Conservation (phyloP, 345 rosid species). For the Aquilaria malaccensis region DNA sequence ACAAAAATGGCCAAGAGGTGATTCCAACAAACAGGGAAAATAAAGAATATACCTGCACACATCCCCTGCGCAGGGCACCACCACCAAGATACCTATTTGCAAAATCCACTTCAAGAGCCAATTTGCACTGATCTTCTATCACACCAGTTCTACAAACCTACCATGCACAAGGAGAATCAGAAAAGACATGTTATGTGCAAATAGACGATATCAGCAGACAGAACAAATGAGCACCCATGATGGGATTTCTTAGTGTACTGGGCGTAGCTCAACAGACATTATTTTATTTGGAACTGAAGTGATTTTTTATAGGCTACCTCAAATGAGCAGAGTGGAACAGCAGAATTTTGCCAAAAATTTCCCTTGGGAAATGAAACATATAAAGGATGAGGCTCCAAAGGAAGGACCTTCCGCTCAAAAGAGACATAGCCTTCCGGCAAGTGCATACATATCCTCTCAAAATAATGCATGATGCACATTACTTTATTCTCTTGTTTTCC, state of each 20-base stretch:
- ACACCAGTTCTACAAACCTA: slow-evolving; percentile 56
- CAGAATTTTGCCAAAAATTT: slow-evolving; percentile 69
- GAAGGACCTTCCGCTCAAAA: slow-evolving; percentile 83
- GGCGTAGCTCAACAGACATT: no score
- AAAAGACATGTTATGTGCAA: neutral
- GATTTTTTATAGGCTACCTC: slow-evolving; percentile 39
- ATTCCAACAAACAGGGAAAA: neutral
- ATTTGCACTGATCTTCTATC: slow-evolving; percentile 67
- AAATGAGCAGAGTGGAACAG: slow-evolving; percentile 49
- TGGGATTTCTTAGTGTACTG: no score
- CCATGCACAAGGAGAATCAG: neutral
- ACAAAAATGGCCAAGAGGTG: neutral
- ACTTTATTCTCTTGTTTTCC: slow-evolving; percentile 68
- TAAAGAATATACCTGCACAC: slow-evolving; percentile 57
- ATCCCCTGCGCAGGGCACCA: slow-evolving; percentile 79
- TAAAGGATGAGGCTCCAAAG: slow-evolving; percentile 25
- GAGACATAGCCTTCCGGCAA: slow-evolving; percentile 66
- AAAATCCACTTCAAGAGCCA: slow-evolving; percentile 82
- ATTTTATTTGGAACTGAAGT: no score
- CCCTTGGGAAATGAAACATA: slow-evolving; percentile 36
- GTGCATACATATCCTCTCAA: slow-evolving; percentile 55
- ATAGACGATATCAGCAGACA: no score
- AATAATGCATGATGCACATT: slow-evolving; percentile 72
- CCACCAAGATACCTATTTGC: slow-evolving; percentile 90
- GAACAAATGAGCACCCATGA: no score